Percentiles rank a stretch among this genome's conserved stretches.
Evolutionary conservation across 257 asterid species (phyloP).

Genomic region (Anisodus tanguticus): DNA sequence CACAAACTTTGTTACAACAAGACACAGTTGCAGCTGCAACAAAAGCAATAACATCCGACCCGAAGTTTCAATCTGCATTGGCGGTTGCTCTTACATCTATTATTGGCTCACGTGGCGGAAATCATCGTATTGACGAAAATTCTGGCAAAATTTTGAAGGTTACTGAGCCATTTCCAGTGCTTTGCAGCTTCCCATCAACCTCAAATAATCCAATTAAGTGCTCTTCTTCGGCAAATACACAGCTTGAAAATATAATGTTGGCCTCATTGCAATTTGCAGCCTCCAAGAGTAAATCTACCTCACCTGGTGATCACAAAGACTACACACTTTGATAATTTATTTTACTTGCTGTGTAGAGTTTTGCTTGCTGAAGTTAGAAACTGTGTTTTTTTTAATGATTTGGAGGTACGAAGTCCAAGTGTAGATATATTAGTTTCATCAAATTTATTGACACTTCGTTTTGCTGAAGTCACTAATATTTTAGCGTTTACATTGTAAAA

Average conservation of each 20-base stretch:
- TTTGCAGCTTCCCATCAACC: slow-evolving; percentile 54
- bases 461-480: neutral
- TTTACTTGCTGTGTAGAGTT: slow-evolving; percentile 2
- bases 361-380: neutral
- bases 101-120: slow-evolving; percentile 47
- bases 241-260: slow-evolving; percentile 37
- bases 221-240: slow-evolving; percentile 37
- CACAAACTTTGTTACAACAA: slow-evolving; percentile 52
- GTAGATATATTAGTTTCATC: slow-evolving; percentile 17
- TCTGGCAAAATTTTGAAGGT: slow-evolving; percentile 36
- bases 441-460: neutral
- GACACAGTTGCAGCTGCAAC: slow-evolving; percentile 92
- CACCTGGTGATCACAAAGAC: slow-evolving; percentile 40
- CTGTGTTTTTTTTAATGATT: neutral
- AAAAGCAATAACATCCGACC: slow-evolving; percentile 83
- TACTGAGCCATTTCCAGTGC: slow-evolving; percentile 49
- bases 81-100: slow-evolving; percentile 88
- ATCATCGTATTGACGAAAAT: slow-evolving; percentile 38
- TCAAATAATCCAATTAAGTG: slow-evolving; percentile 47
- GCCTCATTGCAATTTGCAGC: slow-evolving; percentile 35
- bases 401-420: neutral
- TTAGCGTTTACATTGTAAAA: neutral
- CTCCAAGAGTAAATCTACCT: slow-evolving; percentile 38
- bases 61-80: slow-evolving; percentile 80
- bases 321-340: neutral